Evolutionary conservation across 305 asterid genomes (phyloP), one percentile per base, ranked within the genome.

Genomic region (Nicotiana rustica): DNA sequence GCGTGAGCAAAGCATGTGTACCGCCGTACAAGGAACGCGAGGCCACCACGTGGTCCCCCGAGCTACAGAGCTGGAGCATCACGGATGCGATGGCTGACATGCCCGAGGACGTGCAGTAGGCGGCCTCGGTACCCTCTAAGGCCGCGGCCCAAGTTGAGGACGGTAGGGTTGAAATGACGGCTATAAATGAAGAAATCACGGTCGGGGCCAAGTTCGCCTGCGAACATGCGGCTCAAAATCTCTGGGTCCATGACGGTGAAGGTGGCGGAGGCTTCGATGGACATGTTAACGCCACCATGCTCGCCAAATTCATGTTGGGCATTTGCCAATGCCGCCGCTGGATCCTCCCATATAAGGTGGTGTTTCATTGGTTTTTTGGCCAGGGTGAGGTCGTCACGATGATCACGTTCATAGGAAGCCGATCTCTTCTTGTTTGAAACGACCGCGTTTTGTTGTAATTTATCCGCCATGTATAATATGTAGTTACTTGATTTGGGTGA

Each of bases 161-260:
- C 98, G 6, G 97, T 96, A 5, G 99, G 99, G 81, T 94, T 96
- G 87, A 96, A 96, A 85, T 92, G 97, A 69, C 99, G 98, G 90
- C 99, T 94, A 90, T 96, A 96, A 86, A 96, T 91, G 90, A 89
- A 96, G 84, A 92, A 93, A 70, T 96, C 93, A 14, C 92, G 88
- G 67, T 93, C 98, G 49, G 98, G 92, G 10, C 98, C 99, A 4
- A 94, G 88, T 76, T 94, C 98, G 0, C 98, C 99, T 82, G 91
- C 17, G 86, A 94, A 93, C 97, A 94, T 93, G 18, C 97, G 94
- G 44, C 93, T 83, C 93, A 95, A 87, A 64, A 95, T 92, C 35
- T 95, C 99, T 0, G 98, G 92, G 73, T 94, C 99, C 97, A 92
- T 94, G 55, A 96, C 99, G n/a, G 99, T 96, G 91, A 96, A 96